These are phyloP conservation scores for Pluteus cervinus DNA, from an alignment of 768 basidiomycete species.

Conservation along the genomic window DNA sequence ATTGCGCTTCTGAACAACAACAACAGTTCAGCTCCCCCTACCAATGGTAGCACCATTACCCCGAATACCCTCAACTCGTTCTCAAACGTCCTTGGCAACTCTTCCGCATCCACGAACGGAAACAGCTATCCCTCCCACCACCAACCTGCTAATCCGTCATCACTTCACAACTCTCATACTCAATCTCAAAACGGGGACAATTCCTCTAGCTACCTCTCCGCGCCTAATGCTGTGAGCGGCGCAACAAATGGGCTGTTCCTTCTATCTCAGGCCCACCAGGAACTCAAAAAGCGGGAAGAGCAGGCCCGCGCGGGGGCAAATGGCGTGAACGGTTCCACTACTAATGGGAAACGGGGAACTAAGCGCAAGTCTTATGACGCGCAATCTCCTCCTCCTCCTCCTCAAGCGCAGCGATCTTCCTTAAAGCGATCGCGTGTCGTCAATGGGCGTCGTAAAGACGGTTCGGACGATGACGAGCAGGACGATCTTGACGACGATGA, in stretches of 20 bases:
- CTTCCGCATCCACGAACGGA: constrained; percentile 47
- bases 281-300: constrained; percentile 93
- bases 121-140: constrained; percentile 35
- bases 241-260: constrained; percentile 93
- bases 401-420: constrained; percentile 18
- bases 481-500: constrained; percentile 37
- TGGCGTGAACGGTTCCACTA: constrained; percentile 21
- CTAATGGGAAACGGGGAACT: constrained; percentile 46
- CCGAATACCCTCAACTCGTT: constrained; percentile 76
- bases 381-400: constrained; percentile 26
- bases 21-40: constrained; percentile 25
- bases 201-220: constrained; percentile 28
- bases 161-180: constrained; percentile 25
- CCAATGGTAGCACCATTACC: constrained; percentile 49
- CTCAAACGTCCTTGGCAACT: constrained; percentile 65
- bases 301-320: constrained; percentile 51
- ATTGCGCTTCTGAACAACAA: constrained; percentile 91
- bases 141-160: constrained; percentile 31
- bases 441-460: constrained; percentile 23
- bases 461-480: constrained; percentile 26
- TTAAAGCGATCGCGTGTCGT: constrained; percentile 34
- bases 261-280: constrained; percentile 92
- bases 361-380: constrained; percentile 70
- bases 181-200: constrained; percentile 14
- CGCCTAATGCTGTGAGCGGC: constrained; percentile 55